Evolutionary conservation across 2,329 filamentous ascomycete genomes (phyloP), one percentile per base, ranked within the genome.

Genomic region (Cercospora canescens): DNA sequence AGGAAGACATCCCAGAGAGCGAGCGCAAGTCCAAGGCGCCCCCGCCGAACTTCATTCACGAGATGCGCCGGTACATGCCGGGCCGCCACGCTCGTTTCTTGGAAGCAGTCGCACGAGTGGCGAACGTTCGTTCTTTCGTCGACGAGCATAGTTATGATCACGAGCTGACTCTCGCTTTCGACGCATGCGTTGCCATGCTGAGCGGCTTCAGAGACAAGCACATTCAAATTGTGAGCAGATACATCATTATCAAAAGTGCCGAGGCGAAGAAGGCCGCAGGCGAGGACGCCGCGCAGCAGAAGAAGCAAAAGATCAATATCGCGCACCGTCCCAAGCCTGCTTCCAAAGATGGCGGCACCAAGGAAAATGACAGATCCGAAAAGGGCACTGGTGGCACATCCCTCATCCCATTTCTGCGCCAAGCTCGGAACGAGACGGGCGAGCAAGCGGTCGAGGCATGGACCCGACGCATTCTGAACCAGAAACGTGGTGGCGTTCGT

Each of bases 1-100:
- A 61, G 18, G 81, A 81, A 18, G 76, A 65, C 64, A 71, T 65
- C 63, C 71, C 62, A 73, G 78, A 60, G 16, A 78, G 79, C 4
- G 84, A 84, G 37, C 82, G 83, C 60, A 85, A 86, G 50, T 52
- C 62, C 1, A 80, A 67, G 11, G 63, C 69, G 16, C 74, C 81
- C 62, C 69, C 88, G 5, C 84, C 86, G 45, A 96, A 95, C 75
- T 99, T 99, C 81, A 94, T 99, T 76, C 88, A 91, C 75, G 95
- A 99, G 71, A 99, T 99, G 95, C 91, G 94, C 65, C 87, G 87
- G 54, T 99, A 99, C 81, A 99, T 99, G 95, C 95, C 95, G 0
- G 94, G 93, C 0, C 88, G 91, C 0, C 95, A 99, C 76, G 91
- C 93, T 3, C 89, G 91, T 45, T 99, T 99, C 81, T 85, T 99